phyloP scores from a whole-genome alignment of 1,139 yeast genomes.

The Pneumocystis canis region DNA sequence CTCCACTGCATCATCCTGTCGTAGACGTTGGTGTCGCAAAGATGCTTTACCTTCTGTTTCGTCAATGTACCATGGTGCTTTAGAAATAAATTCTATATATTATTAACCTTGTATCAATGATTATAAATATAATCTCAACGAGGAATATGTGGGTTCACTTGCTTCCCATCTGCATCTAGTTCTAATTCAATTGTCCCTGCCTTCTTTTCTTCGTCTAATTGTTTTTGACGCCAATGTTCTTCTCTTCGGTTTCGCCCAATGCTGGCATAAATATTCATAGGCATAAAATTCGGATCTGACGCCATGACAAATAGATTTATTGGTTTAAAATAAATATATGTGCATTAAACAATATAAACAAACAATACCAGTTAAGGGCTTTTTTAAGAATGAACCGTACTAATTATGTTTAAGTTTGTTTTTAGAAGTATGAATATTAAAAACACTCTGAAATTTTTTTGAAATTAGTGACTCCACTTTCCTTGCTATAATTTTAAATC shows the following conservation, averaged over 20 bases:
- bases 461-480: background rate
- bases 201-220: background rate
- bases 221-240: background rate
- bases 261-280: background rate
- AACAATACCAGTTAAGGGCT: too few species aligned
- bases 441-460: too few species aligned
- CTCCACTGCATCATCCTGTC: constrained; percentile 16
- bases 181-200: constrained; percentile 5
- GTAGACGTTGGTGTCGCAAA: constrained; percentile 38
- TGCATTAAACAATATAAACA: background rate
- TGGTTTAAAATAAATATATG: background rate
- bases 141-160: constrained; percentile 25
- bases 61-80: constrained; percentile 39
- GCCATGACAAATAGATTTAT: background rate
- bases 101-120: constrained; percentile 23
- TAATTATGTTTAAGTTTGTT: too few species aligned
- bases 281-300: background rate
- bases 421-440: too few species aligned
- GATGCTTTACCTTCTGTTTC: constrained; percentile 25
- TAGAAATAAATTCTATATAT: constrained; percentile 35
- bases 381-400: too few species aligned
- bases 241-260: background rate
- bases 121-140: constrained; percentile 13
- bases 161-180: constrained; percentile 27
- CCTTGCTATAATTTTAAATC: too few species aligned